Percentiles rank a stretch among this genome's conserved stretches.
Conservation (phyloP, 148 eudicot genomes). For the Rhododendron ovatum region DNA sequence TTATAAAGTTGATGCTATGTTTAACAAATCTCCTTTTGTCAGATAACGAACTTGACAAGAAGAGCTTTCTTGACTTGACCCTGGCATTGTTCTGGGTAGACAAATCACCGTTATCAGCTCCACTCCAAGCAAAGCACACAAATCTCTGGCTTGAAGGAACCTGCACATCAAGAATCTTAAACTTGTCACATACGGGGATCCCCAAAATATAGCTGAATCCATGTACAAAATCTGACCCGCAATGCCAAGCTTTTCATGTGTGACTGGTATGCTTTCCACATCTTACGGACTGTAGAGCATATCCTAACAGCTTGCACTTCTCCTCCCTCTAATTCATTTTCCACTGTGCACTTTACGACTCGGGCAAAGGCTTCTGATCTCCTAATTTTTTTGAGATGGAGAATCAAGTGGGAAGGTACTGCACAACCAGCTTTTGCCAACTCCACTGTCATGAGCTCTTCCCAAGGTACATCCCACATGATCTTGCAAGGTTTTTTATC, state of each 20-base stretch:
- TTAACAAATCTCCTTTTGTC: conserved; percentile 53
- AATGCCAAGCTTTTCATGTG: conserved; percentile 47
- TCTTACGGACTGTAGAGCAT: conserved; percentile 66
- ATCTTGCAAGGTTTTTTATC: conserved; percentile 92
- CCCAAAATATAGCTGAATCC: background rate
- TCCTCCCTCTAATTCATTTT: conserved; percentile 44
- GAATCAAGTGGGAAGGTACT: conserved; percentile 69
- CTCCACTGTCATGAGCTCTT: conserved; percentile 80
- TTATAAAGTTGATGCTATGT: conserved; percentile 62
- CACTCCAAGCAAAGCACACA: conserved; percentile 62
- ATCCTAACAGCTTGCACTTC: conserved; percentile 75
- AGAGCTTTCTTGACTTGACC: conserved; percentile 51
- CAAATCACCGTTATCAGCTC: conserved; percentile 43
- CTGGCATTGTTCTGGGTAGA: conserved; percentile 43
- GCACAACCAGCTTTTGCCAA: conserved; percentile 74
- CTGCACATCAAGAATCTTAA: conserved; percentile 30
- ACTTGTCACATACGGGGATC: background rate
- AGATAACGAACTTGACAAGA: conserved; percentile 57
- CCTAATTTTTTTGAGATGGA: conserved; percentile 76
- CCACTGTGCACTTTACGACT: conserved; percentile 77
- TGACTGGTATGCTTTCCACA: conserved; percentile 77
- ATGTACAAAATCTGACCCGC: conserved; percentile 47
- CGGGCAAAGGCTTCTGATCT: conserved; percentile 74
- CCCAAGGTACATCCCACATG: conserved; percentile 97
- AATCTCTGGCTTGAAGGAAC: conserved; percentile 89